A percentile compares a stretch with the other conserved stretches of the same genome.
Evolutionary conservation across 148 eudicot species (phyloP).

Genomic region (Silene uniflora): DNA sequence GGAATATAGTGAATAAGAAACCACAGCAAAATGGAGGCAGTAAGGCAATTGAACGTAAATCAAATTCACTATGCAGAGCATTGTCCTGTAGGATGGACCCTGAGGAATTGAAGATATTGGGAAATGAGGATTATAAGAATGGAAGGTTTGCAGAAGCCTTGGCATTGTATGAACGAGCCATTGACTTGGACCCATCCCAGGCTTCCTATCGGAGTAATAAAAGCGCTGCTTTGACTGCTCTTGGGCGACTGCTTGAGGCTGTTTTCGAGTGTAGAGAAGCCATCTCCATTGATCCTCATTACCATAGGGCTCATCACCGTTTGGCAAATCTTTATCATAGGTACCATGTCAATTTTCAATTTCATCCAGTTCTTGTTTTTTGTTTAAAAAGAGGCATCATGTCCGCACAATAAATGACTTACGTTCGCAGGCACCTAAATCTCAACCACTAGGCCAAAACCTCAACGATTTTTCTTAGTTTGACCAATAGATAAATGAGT

Average conservation of each 20-base stretch:
- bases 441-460: no score
- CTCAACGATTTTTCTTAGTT: not conserved
- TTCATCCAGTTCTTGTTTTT: not conserved
- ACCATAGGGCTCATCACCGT: conserved; percentile 92
- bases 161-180: conserved; percentile 87
- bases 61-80: conserved; percentile 64
- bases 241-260: conserved; percentile 89
- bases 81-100: conserved; percentile 96
- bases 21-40: conserved; percentile 13
- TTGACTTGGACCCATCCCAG: conserved; percentile 75
- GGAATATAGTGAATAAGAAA: conserved; percentile 53
- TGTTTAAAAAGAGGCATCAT: no score
- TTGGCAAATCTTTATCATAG: conserved; percentile 80
- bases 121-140: conserved; percentile 91
- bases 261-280: conserved; percentile 94
- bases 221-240: conserved; percentile 81
- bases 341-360: conserved; percentile 26
- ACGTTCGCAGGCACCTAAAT: no score
- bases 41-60: conserved; percentile 20
- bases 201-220: conserved; percentile 92
- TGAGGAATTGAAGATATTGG: conserved; percentile 78
- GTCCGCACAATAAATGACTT: no score
- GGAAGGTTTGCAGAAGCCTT: conserved; percentile 87
- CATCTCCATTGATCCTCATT: conserved; percentile 65
- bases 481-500: not conserved